Percentiles rank a stretch among this genome's conserved stretches.
Evolutionary conservation across 2,329 filamentous ascomycete species (phyloP).

Genomic region (Neobulgaria alba): DNA sequence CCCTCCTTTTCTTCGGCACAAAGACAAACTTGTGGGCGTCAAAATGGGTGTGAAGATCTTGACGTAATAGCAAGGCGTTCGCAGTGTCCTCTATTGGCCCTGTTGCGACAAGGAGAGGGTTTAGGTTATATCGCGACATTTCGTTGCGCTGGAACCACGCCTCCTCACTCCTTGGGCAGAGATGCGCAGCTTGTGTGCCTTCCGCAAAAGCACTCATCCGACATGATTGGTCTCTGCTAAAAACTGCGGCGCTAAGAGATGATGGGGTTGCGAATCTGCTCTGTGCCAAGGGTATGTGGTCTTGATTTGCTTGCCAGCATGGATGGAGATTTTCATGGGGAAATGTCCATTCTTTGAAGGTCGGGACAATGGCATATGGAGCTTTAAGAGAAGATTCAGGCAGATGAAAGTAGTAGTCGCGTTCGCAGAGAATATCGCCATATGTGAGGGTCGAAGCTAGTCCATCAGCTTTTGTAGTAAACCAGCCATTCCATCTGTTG

Average conservation of each 20-base stretch:
- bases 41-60: slow-evolving; percentile 8
- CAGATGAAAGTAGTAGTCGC: slow-evolving; percentile 12
- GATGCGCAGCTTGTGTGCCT: slow-evolving; percentile 10
- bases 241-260: slow-evolving; percentile 2
- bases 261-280: slow-evolving; percentile 4
- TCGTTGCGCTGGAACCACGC: slow-evolving; percentile 8
- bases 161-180: slow-evolving; percentile 6
- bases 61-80: slow-evolving; percentile 8
- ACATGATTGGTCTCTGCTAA: slow-evolving; percentile 7
- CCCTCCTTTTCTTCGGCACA: slow-evolving; percentile 5
- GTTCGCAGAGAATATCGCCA: slow-evolving; percentile 5
- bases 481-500: slow-evolving; percentile 12
- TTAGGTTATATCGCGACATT: slow-evolving; percentile 8
- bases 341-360: slow-evolving; percentile 11
- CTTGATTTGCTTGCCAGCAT: slow-evolving; percentile 3
- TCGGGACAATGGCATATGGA: slow-evolving; percentile 10
- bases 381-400: slow-evolving; percentile 3
- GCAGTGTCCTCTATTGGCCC: slow-evolving; percentile 7
- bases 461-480: neutral
- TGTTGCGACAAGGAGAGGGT: neutral
- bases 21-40: slow-evolving; percentile 6
- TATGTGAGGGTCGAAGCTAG: slow-evolving; percentile 1
- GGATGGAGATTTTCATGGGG: slow-evolving; percentile 10
- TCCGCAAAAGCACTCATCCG: slow-evolving; percentile 7
- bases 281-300: slow-evolving; percentile 3